Base-by-base conservation (phyloP, 805 yeast genomes). In the Ogataea trehalophila region DNA sequence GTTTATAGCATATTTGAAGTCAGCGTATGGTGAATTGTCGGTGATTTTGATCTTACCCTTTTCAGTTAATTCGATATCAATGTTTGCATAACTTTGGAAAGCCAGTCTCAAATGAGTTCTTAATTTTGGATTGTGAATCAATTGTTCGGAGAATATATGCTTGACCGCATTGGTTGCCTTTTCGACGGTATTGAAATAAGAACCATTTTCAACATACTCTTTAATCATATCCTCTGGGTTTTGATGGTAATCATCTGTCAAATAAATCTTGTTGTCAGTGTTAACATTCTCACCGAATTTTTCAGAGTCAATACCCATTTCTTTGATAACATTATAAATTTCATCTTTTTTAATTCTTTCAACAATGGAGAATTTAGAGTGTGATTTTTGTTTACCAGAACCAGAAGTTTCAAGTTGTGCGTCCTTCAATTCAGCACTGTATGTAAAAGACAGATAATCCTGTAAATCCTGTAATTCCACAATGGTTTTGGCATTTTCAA, bases 1-100 rank as follows among this genome's bases (percentile, higher is more conserved):
- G 66, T 89, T 87, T 47, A 81, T 76, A 20, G 97, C 95, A 67
- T 94, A 94, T 62, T 94, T 94, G 69, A 94, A 83, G 60, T 89
- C 96, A 49, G 87, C 89, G 59, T 83, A 91, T 2, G 90, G 85
- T 45, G 91, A 83, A 55, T 82, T 83, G 45, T 78, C 82, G 55
- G 85, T 94, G 49, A 94, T 92, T 55, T 83, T 82, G 33, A 80
- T 73, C 57, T 75, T 76, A 54, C 95, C 95, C 62, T 89, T 90
- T 51, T 90, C 95, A 0, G 98, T 90, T 41, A 90, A 70, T 15
- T 79, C 79, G 11, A 91, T 83, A 62, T 85, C 85, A 26, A 91
- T 76, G 15, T 76, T 74, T 9, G 94, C 86, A 59, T 76, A 84
- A 46, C 69, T 71, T 65, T 76, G 79, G 62, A 75, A 83, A 45